Base-by-base conservation (phyloP, 179 eudicot species). In the Silene vulgaris region DNA sequence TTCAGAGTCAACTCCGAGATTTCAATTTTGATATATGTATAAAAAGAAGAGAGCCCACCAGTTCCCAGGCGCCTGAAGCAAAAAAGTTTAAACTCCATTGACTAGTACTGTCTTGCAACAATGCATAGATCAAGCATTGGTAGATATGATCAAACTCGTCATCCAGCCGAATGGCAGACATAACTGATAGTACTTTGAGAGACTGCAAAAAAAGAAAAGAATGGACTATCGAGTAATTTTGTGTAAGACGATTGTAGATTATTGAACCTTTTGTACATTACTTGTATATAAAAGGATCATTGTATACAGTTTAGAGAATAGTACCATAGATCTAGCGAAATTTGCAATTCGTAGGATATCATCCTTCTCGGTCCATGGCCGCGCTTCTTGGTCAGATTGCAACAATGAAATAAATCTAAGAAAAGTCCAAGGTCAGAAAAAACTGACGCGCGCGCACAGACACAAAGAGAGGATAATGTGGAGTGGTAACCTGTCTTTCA, bases 11-110 rank as follows among this genome's bases (percentile, higher is more conserved):
- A 37, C 43, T 37, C 43, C 8, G 8, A 37, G 43, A 37, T 8
- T 37, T 37, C 43, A 37, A 37, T 37, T 40, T 40, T 40, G 45
- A 40, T 40, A 40, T 8, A 40, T 40, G 45, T 40, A 40, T 40
- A 40, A 40, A 40, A 40, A 40, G 45, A 40, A 40, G 0, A 40
- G 45, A 52, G 73, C 63, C 8, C 66, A 93, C 97, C 97, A 86
- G 87, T 69, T 89, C 91, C 98, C 99, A 96, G 74, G 87, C 87
- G 92, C 97, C 93, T 78, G 98, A 87, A 76, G 97, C 97, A 68
- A 96, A 84, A 16, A 83, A 23, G 8, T 86, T 74, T 43, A 71
- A 77, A 76, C 91, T 80, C 80, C 82, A 88, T 76, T 82, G 86
- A 21, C 82, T 72, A 75, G 74, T 76, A 68, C 75, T 79, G 48